These are phyloP conservation scores for Irpex rosettiformis DNA, from an alignment of 1,284 basidiomycete genomes.

Conservation along the genomic window DNA sequence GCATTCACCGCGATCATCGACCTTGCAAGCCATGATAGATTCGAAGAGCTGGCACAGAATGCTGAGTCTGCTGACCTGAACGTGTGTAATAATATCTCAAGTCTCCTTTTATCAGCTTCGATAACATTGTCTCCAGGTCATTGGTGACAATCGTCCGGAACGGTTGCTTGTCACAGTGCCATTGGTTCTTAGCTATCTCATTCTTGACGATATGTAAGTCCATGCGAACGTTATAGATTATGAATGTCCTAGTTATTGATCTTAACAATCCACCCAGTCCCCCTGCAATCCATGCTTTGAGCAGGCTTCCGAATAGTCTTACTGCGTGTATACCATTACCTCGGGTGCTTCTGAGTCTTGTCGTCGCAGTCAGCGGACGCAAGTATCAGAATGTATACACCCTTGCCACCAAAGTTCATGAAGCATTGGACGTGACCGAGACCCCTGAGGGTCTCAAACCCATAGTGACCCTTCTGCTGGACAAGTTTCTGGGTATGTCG, in stretches of 20 bases:
- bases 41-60: slow-evolving; percentile 38
- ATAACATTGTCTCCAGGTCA: slow-evolving; percentile 30
- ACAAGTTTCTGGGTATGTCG: slow-evolving; percentile 47
- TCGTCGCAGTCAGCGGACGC: slow-evolving; percentile 48
- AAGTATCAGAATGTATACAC: slow-evolving; percentile 52
- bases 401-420: slow-evolving; percentile 40
- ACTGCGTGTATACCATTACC: slow-evolving; percentile 35
- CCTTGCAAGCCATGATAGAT: slow-evolving; percentile 41
- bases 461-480: slow-evolving; percentile 41
- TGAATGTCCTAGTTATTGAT: not conserved
- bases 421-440: slow-evolving; percentile 37
- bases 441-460: slow-evolving; percentile 44
- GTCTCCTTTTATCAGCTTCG: too few relatives aligned
- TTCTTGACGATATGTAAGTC: slow-evolving; percentile 55
- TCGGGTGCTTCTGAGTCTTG: slow-evolving; percentile 41
- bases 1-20: slow-evolving; percentile 41
- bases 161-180: slow-evolving; percentile 53
- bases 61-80: slow-evolving; percentile 51
- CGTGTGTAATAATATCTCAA: slow-evolving; percentile 44
- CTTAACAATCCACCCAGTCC: slow-evolving; percentile 35
- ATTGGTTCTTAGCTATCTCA: slow-evolving; percentile 58
- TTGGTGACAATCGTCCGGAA: slow-evolving; percentile 37
- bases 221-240: not conserved
- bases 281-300: slow-evolving; percentile 51
- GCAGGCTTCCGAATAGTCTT: slow-evolving; percentile 49